Evolutionary conservation across 2,329 filamentous ascomycete genomes (phyloP).

Genomic region (Apiospora sp.): DNA sequence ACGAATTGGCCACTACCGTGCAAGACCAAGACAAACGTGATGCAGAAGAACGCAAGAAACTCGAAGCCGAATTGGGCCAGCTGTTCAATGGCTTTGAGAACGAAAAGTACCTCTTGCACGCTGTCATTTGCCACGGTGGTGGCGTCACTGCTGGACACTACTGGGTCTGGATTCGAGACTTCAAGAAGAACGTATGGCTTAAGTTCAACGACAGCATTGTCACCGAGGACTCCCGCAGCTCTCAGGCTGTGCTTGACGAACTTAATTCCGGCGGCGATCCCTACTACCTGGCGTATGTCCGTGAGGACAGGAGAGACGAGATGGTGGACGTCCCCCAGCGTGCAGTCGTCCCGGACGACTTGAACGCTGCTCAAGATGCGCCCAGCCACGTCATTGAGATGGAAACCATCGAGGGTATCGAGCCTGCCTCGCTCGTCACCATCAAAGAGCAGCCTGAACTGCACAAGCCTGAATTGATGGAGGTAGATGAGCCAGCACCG

Average conservation of each 20-base stretch:
- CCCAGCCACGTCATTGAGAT: slow-evolving; percentile 34
- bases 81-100: slow-evolving; percentile 71
- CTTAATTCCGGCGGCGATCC: slow-evolving; percentile 77
- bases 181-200: slow-evolving; percentile 81
- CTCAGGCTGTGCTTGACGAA: slow-evolving; percentile 72
- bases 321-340: slow-evolving; percentile 57
- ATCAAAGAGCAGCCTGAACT: background rate
- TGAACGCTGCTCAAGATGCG: background rate
- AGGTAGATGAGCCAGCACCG: slow-evolving; percentile 8
- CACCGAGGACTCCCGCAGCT: slow-evolving; percentile 68
- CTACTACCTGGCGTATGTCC: slow-evolving; percentile 85
- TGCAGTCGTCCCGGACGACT: slow-evolving; percentile 22
- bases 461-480: background rate
- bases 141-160: slow-evolving; percentile 83
- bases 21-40: slow-evolving; percentile 52
- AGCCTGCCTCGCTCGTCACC: slow-evolving; percentile 1
- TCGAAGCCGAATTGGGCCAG: slow-evolving; percentile 44
- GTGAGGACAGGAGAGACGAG: slow-evolving; percentile 67
- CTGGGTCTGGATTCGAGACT: slow-evolving; percentile 96
- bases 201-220: slow-evolving; percentile 94
- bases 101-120: slow-evolving; percentile 83
- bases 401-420: slow-evolving; percentile 41
- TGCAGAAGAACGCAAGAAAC: slow-evolving; percentile 52
- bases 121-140: slow-evolving; percentile 91
- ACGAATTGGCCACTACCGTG: background rate